Evolutionary conservation across 148 eudicot species (phyloP).

Genomic region (Nepenthes gracilis): DNA sequence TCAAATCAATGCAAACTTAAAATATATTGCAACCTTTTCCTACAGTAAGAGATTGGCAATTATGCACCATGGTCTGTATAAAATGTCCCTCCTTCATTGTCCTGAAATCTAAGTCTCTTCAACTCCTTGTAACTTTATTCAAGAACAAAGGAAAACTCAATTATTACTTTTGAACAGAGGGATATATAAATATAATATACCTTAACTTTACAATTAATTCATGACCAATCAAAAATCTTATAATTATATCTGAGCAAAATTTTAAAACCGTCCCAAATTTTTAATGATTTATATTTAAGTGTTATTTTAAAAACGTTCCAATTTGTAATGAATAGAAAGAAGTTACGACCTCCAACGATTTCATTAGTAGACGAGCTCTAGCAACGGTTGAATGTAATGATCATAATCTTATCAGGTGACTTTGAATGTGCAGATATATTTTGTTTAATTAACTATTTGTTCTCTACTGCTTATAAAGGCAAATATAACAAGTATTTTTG

Average conservation of each 20-base stretch:
- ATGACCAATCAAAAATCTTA: no score
- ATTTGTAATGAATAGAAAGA: not conserved
- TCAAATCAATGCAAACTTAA: no score
- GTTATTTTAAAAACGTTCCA: not conserved
- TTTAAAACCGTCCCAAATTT: no score
- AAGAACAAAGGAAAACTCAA: no score
- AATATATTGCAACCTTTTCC: slow-evolving; percentile 48
- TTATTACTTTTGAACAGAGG: no score
- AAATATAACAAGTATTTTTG: not conserved
- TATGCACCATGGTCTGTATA: slow-evolving; percentile 38
- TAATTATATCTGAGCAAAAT: no score
- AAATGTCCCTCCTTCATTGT: slow-evolving; percentile 38
- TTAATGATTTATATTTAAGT: not conserved
- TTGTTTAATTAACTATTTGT: slow-evolving; percentile 47
- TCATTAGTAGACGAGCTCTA: slow-evolving; percentile 61
- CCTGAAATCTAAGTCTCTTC: slow-evolving; percentile 43
- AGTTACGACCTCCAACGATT: slow-evolving; percentile 50
- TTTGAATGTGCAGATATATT: slow-evolving; percentile 46
- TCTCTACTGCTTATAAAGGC: slow-evolving; percentile 54
- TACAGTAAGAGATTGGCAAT: slow-evolving; percentile 26
- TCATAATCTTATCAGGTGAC: slow-evolving; percentile 49
- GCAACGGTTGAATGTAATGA: slow-evolving; percentile 52
- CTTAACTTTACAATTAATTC: not conserved
- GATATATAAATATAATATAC: not conserved
- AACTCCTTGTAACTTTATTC: slow-evolving; percentile 70